These are phyloP conservation scores for Coemansia sp. DNA, from an alignment of 192 early-diverging fungal genomes.

Conservation along the genomic window DNA sequence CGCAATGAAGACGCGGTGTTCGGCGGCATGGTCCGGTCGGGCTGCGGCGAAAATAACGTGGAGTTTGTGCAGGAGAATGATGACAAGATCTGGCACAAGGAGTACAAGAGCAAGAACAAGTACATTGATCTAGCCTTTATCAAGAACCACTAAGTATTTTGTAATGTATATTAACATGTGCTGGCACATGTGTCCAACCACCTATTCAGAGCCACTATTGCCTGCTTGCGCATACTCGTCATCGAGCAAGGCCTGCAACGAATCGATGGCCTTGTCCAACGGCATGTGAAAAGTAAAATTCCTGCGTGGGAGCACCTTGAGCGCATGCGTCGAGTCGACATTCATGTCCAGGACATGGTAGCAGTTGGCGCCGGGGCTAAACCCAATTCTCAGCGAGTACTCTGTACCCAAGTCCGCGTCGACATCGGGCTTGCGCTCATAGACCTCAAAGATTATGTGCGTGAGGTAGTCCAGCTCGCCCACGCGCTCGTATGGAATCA, in stretches of 20 bases:
- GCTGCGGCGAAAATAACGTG: slow-evolving; percentile 34
- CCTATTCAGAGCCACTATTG: neutral
- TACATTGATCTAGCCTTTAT: slow-evolving; percentile 38
- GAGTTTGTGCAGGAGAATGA: slow-evolving; percentile 34
- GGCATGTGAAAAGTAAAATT: slow-evolving; percentile 87
- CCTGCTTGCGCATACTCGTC: slow-evolving; percentile 15
- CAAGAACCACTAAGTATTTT: slow-evolving; percentile 32
- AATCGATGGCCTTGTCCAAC: slow-evolving; percentile 67
- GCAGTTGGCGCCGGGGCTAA: slow-evolving; percentile 89
- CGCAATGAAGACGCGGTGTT: slow-evolving; percentile 46
- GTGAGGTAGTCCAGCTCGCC: slow-evolving; percentile 95
- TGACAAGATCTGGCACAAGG: slow-evolving; percentile 45
- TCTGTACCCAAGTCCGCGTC: slow-evolving; percentile 59
- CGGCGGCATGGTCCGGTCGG: slow-evolving; percentile 45
- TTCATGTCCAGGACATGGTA: slow-evolving; percentile 87
- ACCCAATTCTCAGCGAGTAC: slow-evolving; percentile 86
- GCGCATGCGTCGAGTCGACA: slow-evolving; percentile 76
- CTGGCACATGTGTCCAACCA: neutral
- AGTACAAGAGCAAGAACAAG: slow-evolving; percentile 45
- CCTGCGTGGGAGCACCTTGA: slow-evolving; percentile 82
- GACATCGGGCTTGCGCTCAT: slow-evolving; percentile 71
- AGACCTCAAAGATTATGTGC: slow-evolving; percentile 97
- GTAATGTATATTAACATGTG: neutral
- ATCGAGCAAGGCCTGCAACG: slow-evolving; percentile 58
- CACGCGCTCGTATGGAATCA: slow-evolving; percentile 61